Base-by-base conservation (phyloP, 2,329 filamentous ascomycete species). In the Bipolaris sorokiniana region DNA sequence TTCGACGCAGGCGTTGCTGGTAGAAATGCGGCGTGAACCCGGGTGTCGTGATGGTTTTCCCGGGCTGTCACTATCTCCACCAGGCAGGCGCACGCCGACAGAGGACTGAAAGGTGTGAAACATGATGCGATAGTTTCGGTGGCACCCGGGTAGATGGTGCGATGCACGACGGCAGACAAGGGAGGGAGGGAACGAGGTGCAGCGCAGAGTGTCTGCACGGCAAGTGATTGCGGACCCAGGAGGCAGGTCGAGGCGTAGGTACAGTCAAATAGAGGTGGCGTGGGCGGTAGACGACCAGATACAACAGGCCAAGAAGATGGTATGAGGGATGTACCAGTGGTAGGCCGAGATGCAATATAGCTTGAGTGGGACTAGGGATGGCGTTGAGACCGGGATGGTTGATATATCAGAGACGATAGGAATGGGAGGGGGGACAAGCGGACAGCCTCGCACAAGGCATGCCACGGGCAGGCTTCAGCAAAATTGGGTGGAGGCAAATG, bases 1-100 rank as follows among this genome's bases (percentile, higher is more conserved):
- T 67, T 90, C 89, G 46, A 89, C 87, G 73, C 89, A 92, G 36
- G 89, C 89, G 69, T 89, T 81, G 66, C 74, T 80, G 3, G 80
- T 82, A 4, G 79, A 81, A 44, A 81, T 81, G 5, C 80, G 74
- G 34, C 78, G 69, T 20, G 78, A 78, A 38, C 73, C 76, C 20
- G 72, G 65, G 15, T 72, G 66, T 7, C 72, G 74, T 51, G 68
- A 65, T 52, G 70, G 71, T 63, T 78, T 80, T 42, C 70, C 68
- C 11, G 68, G 55, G 31, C 67, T 69, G 44, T 75, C 72, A 22
- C 68, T 73, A 36, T 76, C 75, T 41, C 66, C 69, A 41, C 69
- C 66, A 31, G 68, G 68, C 40, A 72, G 74, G 38, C 69, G 70
- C 56, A 72, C 62, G 31, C 67, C 72, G 42, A 64, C 66, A 7